phyloP scores from a whole-genome alignment of 352 stramenopile species.

The Phytophthora meadii region DNA sequence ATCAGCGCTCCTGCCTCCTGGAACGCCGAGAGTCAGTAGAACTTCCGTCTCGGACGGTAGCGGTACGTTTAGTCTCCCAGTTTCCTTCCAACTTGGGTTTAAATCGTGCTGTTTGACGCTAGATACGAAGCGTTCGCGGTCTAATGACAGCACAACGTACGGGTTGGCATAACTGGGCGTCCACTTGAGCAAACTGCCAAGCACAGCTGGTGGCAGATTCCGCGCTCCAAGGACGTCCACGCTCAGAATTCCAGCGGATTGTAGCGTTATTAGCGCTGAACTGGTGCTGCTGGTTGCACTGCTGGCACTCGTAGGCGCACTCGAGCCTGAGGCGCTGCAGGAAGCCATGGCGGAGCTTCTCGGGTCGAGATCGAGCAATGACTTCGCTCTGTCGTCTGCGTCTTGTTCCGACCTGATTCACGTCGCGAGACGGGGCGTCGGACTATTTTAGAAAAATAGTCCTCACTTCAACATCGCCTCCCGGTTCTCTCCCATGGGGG shows the following conservation, averaged over 20 bases:
- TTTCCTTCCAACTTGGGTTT: conserved; percentile 76
- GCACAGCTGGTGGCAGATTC: conserved; percentile 63
- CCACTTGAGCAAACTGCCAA: conserved; percentile 75
- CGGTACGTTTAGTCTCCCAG: conserved; percentile 54
- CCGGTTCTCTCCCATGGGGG: too few relatives aligned
- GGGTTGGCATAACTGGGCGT: conserved; percentile 73
- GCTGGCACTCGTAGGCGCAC: conserved; percentile 10
- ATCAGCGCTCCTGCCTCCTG: conserved; percentile 26
- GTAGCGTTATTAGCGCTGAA: conserved; percentile 3
- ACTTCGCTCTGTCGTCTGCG: conserved; percentile 18
- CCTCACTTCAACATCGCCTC: conserved; percentile 9
- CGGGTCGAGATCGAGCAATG: conserved; percentile 21
- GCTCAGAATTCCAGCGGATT: conserved; percentile 51
- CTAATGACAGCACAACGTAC: conserved; percentile 66
- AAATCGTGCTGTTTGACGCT: conserved; percentile 56
- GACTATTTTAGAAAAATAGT: conserved; percentile 11
- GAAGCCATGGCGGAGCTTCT: conserved; percentile 38
- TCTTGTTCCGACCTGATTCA: conserved; percentile 31
- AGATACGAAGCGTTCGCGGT: conserved; percentile 61
- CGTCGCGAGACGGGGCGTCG: conserved; percentile 2
- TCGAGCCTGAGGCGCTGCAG: conserved; percentile 26
- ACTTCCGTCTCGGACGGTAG: conserved; percentile 67
- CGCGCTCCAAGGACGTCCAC: conserved; percentile 68
- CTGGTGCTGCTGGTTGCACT: conserved; percentile 14
- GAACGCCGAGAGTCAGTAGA: conserved; percentile 47